phyloP scores from a whole-genome alignment of 768 basidiomycete species.

The Pulveroboletus sp. region DNA sequence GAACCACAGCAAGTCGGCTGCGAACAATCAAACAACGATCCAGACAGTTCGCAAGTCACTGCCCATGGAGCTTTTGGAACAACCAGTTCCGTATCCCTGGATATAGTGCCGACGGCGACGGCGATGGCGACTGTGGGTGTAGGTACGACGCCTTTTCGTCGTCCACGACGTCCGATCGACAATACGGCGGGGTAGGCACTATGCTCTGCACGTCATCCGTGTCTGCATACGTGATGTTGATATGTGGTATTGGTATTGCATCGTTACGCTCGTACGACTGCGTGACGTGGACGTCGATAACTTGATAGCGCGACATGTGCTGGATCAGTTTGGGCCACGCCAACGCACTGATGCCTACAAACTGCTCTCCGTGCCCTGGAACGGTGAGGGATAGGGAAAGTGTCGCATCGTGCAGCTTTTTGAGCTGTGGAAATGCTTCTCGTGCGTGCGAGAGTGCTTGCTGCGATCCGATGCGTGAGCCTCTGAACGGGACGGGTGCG shows the following conservation, averaged over 20 bases:
- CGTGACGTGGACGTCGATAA: slow-evolving; percentile 40
- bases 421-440: slow-evolving; percentile 44
- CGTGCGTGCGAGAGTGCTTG: slow-evolving; percentile 48
- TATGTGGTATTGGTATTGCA: slow-evolving; percentile 24
- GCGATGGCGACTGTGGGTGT: background rate
- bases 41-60: background rate
- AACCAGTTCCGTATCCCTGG: slow-evolving; percentile 12
- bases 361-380: slow-evolving; percentile 29
- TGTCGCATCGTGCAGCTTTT: slow-evolving; percentile 32
- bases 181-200: slow-evolving; percentile 39
- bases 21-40: background rate
- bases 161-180: background rate
- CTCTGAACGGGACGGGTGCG: too few species aligned
- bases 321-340: slow-evolving; percentile 45
- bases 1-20: background rate
- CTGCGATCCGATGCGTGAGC: slow-evolving; percentile 24
- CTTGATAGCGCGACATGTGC: slow-evolving; percentile 41
- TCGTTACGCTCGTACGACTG: background rate
- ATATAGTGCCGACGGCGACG: background rate
- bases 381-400: slow-evolving; percentile 43
- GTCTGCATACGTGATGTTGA: slow-evolving; percentile 23
- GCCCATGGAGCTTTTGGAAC: slow-evolving; percentile 7
- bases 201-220: slow-evolving; percentile 4
- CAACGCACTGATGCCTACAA: slow-evolving; percentile 46
- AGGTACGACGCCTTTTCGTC: slow-evolving; percentile 14